Conservation (phyloP, 192 early-diverging fungal genomes). For the Entomortierella chlamydospora region DNA sequence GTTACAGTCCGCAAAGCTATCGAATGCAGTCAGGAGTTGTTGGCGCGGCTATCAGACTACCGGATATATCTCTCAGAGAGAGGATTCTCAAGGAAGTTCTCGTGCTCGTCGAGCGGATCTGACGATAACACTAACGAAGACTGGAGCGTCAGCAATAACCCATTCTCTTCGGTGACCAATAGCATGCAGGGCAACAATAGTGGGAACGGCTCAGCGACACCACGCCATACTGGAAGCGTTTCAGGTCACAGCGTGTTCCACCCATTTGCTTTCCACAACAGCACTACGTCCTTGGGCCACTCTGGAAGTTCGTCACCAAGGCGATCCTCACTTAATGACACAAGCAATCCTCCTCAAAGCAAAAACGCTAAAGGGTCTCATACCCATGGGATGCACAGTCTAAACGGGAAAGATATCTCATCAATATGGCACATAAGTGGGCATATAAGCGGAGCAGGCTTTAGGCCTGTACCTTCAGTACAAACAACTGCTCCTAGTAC, state of each 20-base stretch:
- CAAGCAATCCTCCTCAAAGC: neutral
- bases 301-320: constrained; percentile 3
- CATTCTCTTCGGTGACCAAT: neutral
- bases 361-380: neutral
- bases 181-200: constrained; percentile 9
- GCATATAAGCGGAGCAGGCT: neutral
- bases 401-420: neutral
- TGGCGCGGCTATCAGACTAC: constrained; percentile 59
- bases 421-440: neutral
- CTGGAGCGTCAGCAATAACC: neutral
- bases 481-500: neutral
- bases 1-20: constrained; percentile 54
- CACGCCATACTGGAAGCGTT: neutral
- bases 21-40: constrained; percentile 60
- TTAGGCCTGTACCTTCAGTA: neutral
- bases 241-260: neutral
- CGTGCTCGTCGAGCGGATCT: neutral
- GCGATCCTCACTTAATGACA: neutral
- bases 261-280: neutral
- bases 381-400: neutral
- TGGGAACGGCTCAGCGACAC: neutral
- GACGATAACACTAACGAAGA: constrained; percentile 17
- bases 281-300: neutral
- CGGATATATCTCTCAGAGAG: constrained; percentile 59
- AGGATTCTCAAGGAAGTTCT: constrained; percentile 54